These are phyloP conservation scores for Aureobasidium leucospermi DNA, from an alignment of 2,329 filamentous ascomycete species.

Conservation along the genomic window DNA sequence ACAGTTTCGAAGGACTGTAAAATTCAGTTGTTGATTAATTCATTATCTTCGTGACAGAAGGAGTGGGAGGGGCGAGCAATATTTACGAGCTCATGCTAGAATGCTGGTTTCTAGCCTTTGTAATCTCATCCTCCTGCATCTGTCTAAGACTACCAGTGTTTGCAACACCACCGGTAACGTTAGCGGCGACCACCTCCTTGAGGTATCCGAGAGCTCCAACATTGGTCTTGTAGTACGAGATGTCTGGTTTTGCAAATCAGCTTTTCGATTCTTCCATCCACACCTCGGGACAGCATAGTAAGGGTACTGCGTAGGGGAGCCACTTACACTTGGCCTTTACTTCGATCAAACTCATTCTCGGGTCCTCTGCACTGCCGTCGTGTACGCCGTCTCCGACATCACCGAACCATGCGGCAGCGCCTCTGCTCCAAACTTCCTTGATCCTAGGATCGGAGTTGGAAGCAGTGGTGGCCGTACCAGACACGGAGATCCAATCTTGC, in stretches of 20 bases:
- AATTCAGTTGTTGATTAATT: neutral
- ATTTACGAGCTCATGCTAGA: slow-evolving; percentile 21
- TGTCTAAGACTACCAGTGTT: slow-evolving; percentile 27
- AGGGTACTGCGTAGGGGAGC: neutral
- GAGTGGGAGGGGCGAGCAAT: neutral
- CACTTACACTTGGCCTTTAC: slow-evolving; percentile 27
- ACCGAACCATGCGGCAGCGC: slow-evolving; percentile 42
- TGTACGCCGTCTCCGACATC: slow-evolving; percentile 44
- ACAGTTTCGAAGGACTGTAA: slow-evolving; percentile 12
- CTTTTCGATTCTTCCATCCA: too few relatives aligned
- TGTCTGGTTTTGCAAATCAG: slow-evolving; percentile 18
- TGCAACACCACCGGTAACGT: slow-evolving; percentile 27
- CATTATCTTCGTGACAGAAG: neutral
- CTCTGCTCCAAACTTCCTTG: slow-evolving; percentile 38
- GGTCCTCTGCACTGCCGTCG: slow-evolving; percentile 39
- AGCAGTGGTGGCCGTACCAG: slow-evolving; percentile 35
- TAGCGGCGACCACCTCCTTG: slow-evolving; percentile 27
- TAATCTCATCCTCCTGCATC: slow-evolving; percentile 27
- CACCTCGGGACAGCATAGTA: too few relatives aligned
- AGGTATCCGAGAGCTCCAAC: slow-evolving; percentile 24
- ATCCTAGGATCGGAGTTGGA: slow-evolving; percentile 41
- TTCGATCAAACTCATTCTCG: slow-evolving; percentile 39
- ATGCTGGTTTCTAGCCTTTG: slow-evolving; percentile 24
- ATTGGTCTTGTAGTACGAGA: slow-evolving; percentile 29
- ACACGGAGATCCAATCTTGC: slow-evolving; percentile 42